These are phyloP conservation scores for Moelleriella libera DNA, from an alignment of 2,329 filamentous ascomycete genomes.

Conservation along the genomic window DNA sequence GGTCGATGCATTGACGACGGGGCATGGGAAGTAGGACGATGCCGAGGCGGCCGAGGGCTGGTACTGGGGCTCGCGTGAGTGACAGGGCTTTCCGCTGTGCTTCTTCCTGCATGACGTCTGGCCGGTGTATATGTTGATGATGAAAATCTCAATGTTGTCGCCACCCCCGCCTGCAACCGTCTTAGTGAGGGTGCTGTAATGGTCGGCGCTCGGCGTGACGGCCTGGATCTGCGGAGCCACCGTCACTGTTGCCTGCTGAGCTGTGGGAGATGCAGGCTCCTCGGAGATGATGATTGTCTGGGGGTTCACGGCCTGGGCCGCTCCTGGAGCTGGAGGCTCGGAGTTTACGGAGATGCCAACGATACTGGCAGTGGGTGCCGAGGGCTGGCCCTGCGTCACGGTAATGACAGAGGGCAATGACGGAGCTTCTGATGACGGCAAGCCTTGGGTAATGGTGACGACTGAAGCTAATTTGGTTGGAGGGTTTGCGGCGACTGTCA, in stretches of 20 bases:
- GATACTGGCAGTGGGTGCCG: not conserved
- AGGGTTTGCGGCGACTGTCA: slow-evolving; percentile 8
- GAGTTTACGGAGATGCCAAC: slow-evolving; percentile 1
- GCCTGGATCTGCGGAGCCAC: slow-evolving; percentile 8
- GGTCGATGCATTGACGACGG: slow-evolving; percentile 11
- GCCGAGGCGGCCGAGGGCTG: not conserved
- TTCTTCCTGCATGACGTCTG: slow-evolving; percentile 13
- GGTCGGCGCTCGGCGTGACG: slow-evolving; percentile 3
- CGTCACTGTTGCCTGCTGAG: slow-evolving; percentile 10
- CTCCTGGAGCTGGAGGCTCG: not conserved
- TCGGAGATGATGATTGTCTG: slow-evolving; percentile 7
- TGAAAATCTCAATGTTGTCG: slow-evolving; percentile 16
- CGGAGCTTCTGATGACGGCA: not conserved
- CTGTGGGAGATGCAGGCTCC: slow-evolving; percentile 5
- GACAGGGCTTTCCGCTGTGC: slow-evolving; percentile 14
- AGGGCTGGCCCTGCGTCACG: slow-evolving; percentile 1
- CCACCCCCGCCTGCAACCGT: slow-evolving; percentile 8
- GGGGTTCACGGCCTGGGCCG: not conserved
- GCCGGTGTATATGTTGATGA: slow-evolving; percentile 16
- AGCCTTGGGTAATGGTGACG: slow-evolving; percentile 6
- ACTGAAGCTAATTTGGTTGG: slow-evolving; percentile 8
- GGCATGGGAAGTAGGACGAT: slow-evolving; percentile 10
- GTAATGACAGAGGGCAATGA: not conserved
- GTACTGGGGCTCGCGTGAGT: not conserved
- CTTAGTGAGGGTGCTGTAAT: slow-evolving; percentile 11